phyloP scores from a whole-genome alignment of 352 stramenopile species.

The Phytophthora gonapodyides region DNA sequence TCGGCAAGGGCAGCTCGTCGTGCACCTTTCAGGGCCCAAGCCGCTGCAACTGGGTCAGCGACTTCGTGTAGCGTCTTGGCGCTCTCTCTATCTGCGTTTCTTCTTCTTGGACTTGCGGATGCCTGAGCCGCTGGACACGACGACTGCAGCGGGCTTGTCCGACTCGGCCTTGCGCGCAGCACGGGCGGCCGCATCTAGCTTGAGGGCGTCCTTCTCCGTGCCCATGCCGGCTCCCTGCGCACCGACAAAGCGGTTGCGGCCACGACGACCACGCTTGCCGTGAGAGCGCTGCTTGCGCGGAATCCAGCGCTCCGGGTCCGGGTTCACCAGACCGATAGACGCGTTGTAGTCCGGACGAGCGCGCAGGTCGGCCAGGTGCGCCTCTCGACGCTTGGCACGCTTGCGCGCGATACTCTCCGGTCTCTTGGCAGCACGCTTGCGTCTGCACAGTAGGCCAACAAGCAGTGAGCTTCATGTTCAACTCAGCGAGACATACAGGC shows the following conservation, averaged over 20 bases:
- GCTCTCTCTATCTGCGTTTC: constrained; percentile 73
- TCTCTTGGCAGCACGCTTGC: constrained; percentile 75
- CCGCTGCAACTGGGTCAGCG: constrained; percentile 3
- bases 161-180: constrained; percentile 67
- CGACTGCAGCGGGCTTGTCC: constrained; percentile 61
- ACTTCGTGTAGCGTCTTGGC: constrained; percentile 16
- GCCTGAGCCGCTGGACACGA: constrained; percentile 64
- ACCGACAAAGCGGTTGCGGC: constrained; percentile 83
- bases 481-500: background rate
- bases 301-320: constrained; percentile 85
- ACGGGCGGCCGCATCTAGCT: constrained; percentile 80
- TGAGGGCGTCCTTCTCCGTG: constrained; percentile 81
- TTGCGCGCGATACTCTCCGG: constrained; percentile 75
- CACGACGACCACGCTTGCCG: constrained; percentile 72
- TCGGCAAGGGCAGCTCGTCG: constrained; percentile 9
- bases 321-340: constrained; percentile 74
- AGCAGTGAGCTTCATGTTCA: constrained; percentile 12
- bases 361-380: constrained; percentile 61
- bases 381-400: constrained; percentile 69
- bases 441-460: constrained; percentile 31
- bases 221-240: constrained; percentile 79
- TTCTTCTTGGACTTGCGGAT: constrained; percentile 88
- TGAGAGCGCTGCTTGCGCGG: constrained; percentile 86
- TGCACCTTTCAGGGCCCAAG: constrained; percentile 13
- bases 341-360: constrained; percentile 76